Evolutionary conservation across 768 basidiomycete genomes (phyloP), one percentile per base, ranked within the genome.

Genomic region (Termitomyces sp.): DNA sequence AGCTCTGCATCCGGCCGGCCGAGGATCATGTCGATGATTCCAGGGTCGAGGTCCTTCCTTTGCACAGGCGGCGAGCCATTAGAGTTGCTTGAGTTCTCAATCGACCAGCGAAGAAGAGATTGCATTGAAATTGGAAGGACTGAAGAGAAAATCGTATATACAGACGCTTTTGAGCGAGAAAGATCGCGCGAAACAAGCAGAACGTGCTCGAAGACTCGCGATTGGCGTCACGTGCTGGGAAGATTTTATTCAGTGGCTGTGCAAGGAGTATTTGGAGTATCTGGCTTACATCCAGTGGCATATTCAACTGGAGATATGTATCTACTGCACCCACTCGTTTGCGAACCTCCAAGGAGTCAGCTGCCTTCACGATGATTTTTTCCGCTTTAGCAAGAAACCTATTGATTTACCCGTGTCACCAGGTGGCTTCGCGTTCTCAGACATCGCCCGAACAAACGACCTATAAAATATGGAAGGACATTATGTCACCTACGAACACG

Each of bases 11-110:
- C 94, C 0, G 89, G 81, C 65, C 86, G 90, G 11, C 94, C 94
- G 32, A 96, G 78, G 64, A 96, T 91, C 70, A 82, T 70, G 64
- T 94, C 91, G 61, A 95, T 88, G 61, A 95, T 77, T n/a, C 71
- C 90, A 1, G 94, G 87, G 73, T 94, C 88, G 20, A 96, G 72
- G 53, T 87, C 76, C 55, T 79, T 75, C 20, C 73, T 70, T 10
- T 70, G 70, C 16, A 60, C 63, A 24, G 74, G 76, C 6, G 76
- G 70, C 38, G 58, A 65, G 43, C 71, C 62, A 33, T 70, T 56
- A 10, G 72, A 62, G 30, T 68, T 63, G 46, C 73, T 63, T 5
- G 88, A 87, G 65, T 94, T 80, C 68, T 91, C 84, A 54, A 94
- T 84, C 16, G 86, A 76, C 92, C 92, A 94, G 65, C 88, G 86